Evolutionary conservation across 2,329 filamentous ascomycete species (phyloP).

Genomic region (Fragosphaeria purpurea): DNA sequence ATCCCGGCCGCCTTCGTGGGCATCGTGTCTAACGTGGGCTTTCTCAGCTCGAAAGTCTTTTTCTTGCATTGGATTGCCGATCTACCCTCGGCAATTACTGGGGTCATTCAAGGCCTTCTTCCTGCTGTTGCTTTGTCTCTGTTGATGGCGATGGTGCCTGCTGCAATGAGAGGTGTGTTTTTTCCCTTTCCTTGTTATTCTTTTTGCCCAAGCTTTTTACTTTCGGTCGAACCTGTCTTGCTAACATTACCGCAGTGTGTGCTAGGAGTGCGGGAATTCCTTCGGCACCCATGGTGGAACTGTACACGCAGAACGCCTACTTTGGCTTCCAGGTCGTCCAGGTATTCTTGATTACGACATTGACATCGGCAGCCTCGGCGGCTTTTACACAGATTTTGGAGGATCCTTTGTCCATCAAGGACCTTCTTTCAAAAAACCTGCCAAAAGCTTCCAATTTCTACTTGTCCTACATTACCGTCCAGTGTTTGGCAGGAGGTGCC

Average conservation of each 20-base stretch:
- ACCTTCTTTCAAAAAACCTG: conserved; percentile 51
- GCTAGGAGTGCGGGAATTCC: conserved; percentile 63
- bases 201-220: background rate
- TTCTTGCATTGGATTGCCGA: conserved; percentile 66
- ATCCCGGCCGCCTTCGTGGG: conserved; percentile 70
- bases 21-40: conserved; percentile 72
- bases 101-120: conserved; percentile 73
- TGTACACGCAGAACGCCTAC: conserved; percentile 70
- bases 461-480: conserved; percentile 75
- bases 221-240: background rate
- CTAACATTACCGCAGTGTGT: conserved; percentile 37
- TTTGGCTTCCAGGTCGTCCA: conserved; percentile 75
- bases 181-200: background rate
- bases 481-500: conserved; percentile 69
- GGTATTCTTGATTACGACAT: conserved; percentile 72
- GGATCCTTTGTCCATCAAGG: conserved; percentile 45
- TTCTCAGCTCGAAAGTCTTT: conserved; percentile 50
- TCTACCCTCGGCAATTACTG: conserved; percentile 59
- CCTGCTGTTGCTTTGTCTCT: conserved; percentile 70
- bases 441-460: conserved; percentile 71
- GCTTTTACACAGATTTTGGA: conserved; percentile 47
- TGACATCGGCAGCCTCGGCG: conserved; percentile 62
- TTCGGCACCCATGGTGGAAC: conserved; percentile 60
- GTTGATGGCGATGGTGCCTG: conserved; percentile 73
- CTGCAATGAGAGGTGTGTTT: conserved; percentile 56